phyloP scores from a whole-genome alignment of 2,329 filamentous ascomycete genomes.

The Diplodia scrobiculata region DNA sequence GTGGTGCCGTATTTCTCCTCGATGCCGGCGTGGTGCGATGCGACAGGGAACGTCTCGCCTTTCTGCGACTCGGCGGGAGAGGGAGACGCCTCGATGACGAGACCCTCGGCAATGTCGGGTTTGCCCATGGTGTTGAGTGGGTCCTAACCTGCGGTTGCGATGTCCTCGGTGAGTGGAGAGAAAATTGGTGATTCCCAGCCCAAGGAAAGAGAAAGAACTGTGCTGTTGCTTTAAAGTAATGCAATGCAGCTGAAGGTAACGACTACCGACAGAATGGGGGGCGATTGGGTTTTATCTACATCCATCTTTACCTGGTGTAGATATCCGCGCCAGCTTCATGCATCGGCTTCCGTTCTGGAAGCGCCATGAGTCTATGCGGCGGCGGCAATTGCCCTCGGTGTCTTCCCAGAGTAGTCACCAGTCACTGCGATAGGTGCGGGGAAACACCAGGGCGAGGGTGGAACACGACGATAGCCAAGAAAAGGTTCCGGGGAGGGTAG shows the following conservation, averaged over 20 bases:
- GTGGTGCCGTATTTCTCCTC: conserved; percentile 23
- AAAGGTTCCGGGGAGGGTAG: background rate
- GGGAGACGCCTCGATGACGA: conserved; percentile 8
- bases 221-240: too few species aligned
- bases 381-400: background rate
- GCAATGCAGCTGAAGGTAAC: background rate
- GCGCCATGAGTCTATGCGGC: background rate
- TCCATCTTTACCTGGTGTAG: background rate
- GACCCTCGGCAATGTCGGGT: conserved; percentile 9
- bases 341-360: background rate
- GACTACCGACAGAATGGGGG: background rate
- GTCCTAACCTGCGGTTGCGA: too few species aligned
- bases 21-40: background rate
- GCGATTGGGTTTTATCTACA: background rate
- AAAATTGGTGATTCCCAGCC: too few species aligned
- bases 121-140: conserved; percentile 11
- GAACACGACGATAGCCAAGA: background rate
- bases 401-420: background rate
- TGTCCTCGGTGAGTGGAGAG: too few species aligned
- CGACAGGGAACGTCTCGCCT: conserved; percentile 9
- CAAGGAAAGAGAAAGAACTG: too few species aligned
- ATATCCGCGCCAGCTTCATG: conserved; percentile 1
- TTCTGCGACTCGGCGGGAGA: conserved; percentile 1
- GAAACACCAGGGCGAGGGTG: background rate
- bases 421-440: background rate